Conservation (phyloP, 164 flowering plant genomes). For the Protea cynaroides region DNA sequence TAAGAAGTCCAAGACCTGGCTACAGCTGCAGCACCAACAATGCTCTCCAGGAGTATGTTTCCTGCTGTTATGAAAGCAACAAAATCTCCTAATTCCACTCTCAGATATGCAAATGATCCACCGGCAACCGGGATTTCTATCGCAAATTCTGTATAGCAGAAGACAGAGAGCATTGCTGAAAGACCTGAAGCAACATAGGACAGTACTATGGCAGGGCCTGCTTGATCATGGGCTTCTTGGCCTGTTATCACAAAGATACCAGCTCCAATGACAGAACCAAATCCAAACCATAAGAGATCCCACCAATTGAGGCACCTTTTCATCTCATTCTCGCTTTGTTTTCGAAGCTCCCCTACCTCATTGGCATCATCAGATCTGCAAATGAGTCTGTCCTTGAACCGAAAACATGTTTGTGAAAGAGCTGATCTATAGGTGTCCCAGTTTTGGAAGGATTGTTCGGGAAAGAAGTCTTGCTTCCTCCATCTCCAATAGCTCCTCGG, state of each 20-base stretch:
- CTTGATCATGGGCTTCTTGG: conserved; percentile 47
- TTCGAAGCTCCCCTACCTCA: conserved; percentile 32
- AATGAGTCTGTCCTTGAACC: conserved; percentile 40
- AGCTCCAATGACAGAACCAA: conserved; percentile 62
- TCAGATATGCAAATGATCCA: conserved; percentile 62
- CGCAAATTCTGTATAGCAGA: conserved; percentile 71
- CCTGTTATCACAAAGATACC: conserved; percentile 70
- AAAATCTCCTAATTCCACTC: conserved; percentile 72
- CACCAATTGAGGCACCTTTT: conserved; percentile 58
- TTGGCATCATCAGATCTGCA: conserved; percentile 43
- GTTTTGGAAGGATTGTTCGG: conserved; percentile 53
- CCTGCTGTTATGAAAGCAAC: conserved; percentile 65
- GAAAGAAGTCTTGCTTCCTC: conserved; percentile 59
- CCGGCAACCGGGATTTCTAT: conserved; percentile 68
- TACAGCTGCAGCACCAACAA: conserved; percentile 59
- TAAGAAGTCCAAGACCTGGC: conserved; percentile 77
- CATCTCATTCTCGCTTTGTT: conserved; percentile 52
- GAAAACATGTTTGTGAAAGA: conserved; percentile 22
- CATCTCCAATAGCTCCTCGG: conserved; percentile 48
- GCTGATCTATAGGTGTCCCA: conserved; percentile 39
- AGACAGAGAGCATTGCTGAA: conserved; percentile 71
- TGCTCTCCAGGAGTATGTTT: conserved; percentile 52
- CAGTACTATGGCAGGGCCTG: conserved; percentile 63
- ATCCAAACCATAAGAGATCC: conserved; percentile 65
- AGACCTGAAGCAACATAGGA: conserved; percentile 58